Evolutionary conservation across 768 basidiomycete species (phyloP).

Genomic region (Phylloporus sp.): DNA sequence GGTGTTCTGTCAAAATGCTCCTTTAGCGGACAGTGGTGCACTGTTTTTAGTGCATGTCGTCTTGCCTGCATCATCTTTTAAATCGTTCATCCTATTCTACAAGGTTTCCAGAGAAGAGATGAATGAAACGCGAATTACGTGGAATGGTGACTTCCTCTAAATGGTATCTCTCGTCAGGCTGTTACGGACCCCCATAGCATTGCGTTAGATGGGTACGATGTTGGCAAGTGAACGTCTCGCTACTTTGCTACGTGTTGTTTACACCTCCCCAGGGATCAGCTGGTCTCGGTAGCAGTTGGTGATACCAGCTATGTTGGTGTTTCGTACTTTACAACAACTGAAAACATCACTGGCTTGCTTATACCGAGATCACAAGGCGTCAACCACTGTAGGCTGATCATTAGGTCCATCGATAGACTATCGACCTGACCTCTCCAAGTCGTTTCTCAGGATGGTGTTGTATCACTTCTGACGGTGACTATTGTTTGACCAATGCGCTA

Average conservation of each 20-base stretch:
- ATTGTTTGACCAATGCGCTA: constrained; percentile 35
- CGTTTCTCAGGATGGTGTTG: constrained; percentile 56
- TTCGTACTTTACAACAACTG: constrained; percentile 45
- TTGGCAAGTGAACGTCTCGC: constrained; percentile 36
- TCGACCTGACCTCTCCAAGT: constrained; percentile 29
- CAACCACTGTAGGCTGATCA: constrained; percentile 43
- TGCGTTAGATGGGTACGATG: constrained; percentile 44
- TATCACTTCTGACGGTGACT: constrained; percentile 50
- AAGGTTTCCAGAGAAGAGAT: constrained; percentile 48
- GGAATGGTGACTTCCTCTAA: neutral
- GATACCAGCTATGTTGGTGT: constrained; percentile 40
- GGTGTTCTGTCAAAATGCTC: constrained; percentile 56
- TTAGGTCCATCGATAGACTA: neutral
- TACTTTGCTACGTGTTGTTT: neutral
- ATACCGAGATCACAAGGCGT: constrained; percentile 46
- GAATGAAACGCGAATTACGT: neutral
- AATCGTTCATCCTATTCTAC: neutral
- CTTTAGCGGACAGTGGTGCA: constrained; percentile 42
- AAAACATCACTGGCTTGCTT: constrained; percentile 52
- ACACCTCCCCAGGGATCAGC: constrained; percentile 27
- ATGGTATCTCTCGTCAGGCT: constrained; percentile 18
- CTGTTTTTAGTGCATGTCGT: constrained; percentile 54
- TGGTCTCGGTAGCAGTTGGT: constrained; percentile 38
- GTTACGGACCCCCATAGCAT: constrained; percentile 38
- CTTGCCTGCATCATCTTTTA: neutral